These are phyloP conservation scores for Rosa multiflora DNA, from an alignment of 306 rosid species.

Conservation along the genomic window DNA sequence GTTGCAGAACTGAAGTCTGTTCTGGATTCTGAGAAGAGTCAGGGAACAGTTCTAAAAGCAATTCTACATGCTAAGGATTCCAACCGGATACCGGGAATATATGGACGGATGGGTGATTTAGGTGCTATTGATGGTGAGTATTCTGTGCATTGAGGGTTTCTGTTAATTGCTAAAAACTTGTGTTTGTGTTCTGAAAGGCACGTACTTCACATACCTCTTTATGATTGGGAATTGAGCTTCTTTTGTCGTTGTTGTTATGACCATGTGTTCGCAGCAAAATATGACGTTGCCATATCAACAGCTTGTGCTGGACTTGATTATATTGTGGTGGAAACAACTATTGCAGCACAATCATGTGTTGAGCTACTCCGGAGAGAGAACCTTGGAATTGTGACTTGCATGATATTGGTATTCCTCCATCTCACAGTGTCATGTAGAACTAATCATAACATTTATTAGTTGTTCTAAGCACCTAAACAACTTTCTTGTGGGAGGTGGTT, in stretches of 20 bases:
- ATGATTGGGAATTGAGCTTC: slow-evolving; percentile 19
- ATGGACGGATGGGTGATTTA: slow-evolving; percentile 97
- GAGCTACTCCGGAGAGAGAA: slow-evolving; percentile 86
- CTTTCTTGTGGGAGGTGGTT: neutral
- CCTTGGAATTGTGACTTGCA: slow-evolving; percentile 87
- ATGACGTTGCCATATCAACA: slow-evolving; percentile 89
- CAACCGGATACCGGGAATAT: slow-evolving; percentile 77
- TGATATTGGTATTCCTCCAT: slow-evolving; percentile 75
- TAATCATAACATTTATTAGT: neutral
- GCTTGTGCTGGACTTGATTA: slow-evolving; percentile 91
- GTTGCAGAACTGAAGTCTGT: slow-evolving; percentile 88
- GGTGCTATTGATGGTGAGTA: slow-evolving; percentile 91
- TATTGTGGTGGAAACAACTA: slow-evolving; percentile 92
- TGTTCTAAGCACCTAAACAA: neutral
- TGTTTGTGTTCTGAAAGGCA: neutral
- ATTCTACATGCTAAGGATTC: slow-evolving; percentile 77
- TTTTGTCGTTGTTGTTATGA: neutral
- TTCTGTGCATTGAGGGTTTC: slow-evolving; percentile 7
- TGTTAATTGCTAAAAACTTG: neutral
- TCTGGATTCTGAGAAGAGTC: slow-evolving; percentile 90
- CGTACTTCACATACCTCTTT: slow-evolving; percentile 9
- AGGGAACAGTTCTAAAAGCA: slow-evolving; percentile 83
- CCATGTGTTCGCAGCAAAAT: slow-evolving; percentile 67
- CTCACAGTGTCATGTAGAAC: neutral
- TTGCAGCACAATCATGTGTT: slow-evolving; percentile 91